Evolutionary conservation across 2,329 filamentous ascomycete genomes (phyloP).

Genomic region (Aspergillus sp.): DNA sequence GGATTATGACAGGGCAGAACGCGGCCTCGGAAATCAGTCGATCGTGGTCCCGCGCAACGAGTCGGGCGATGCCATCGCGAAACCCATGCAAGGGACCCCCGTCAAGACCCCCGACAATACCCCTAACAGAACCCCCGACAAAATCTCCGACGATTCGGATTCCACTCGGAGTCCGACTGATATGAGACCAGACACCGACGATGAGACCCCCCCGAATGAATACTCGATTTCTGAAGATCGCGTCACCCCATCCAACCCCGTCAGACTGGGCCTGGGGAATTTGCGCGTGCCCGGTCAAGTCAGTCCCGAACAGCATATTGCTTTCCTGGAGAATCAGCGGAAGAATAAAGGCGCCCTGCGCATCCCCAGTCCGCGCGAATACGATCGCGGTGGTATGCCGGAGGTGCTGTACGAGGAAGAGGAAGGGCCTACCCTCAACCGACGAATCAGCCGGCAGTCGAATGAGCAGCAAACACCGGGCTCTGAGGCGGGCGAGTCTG

Average conservation of each 20-base stretch:
- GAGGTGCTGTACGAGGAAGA: constrained; percentile 47
- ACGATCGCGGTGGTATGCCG: constrained; percentile 71
- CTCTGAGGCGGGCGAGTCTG: constrained; percentile 8
- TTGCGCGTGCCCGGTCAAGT: constrained; percentile 47
- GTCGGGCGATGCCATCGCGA: constrained; percentile 19
- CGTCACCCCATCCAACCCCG: background rate
- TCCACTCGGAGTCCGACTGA: constrained; percentile 8
- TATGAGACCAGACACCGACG: constrained; percentile 2
- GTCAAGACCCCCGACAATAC: constrained; percentile 10
- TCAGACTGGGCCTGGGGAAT: constrained; percentile 33
- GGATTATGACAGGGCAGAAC: constrained; percentile 26
- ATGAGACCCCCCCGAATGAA: background rate
- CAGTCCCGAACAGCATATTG: constrained; percentile 70
- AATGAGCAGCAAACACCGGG: constrained; percentile 9
- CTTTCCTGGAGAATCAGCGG: constrained; percentile 76
- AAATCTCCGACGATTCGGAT: constrained; percentile 16
- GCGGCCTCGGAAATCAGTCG: constrained; percentile 28
- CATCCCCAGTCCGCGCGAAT: constrained; percentile 87
- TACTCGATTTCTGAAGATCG: background rate
- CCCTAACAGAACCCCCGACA: constrained; percentile 6
- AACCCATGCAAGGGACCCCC: constrained; percentile 8
- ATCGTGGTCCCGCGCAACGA: constrained; percentile 33
- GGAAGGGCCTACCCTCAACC: constrained; percentile 23
- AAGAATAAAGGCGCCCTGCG: constrained; percentile 67
- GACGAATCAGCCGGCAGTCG: constrained; percentile 17